These are phyloP conservation scores for Trichoderma atroviride DNA, from an alignment of 2,329 filamentous ascomycete genomes.

Conservation along the genomic window DNA sequence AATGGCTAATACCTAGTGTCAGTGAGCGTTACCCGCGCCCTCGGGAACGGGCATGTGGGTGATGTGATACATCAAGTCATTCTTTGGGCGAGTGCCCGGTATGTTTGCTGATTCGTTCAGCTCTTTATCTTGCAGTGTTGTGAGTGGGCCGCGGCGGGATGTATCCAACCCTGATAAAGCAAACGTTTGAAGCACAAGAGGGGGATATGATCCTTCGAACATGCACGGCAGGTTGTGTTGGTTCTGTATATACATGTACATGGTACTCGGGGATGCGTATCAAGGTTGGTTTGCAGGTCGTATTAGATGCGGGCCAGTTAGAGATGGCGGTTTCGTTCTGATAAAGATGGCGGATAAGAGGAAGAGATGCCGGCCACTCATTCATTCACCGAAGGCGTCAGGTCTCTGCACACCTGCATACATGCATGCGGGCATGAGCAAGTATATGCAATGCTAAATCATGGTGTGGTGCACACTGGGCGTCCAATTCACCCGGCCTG, in stretches of 20 bases:
- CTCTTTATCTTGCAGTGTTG: constrained; percentile 18
- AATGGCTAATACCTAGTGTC: not conserved
- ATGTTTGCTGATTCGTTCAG: constrained; percentile 15
- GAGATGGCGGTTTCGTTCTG: not conserved
- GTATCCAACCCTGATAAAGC: constrained; percentile 11
- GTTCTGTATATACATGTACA: not conserved
- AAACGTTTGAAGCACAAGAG: not conserved
- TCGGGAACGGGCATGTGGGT: constrained; percentile 14
- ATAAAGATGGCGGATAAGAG: not conserved
- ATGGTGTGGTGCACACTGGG: not conserved
- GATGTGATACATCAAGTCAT: constrained; percentile 10
- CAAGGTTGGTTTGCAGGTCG: not conserved
- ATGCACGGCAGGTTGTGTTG: not conserved
- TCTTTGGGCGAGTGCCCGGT: not conserved
- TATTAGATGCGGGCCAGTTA: not conserved
- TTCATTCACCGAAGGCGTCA: not conserved
- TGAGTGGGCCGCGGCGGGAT: constrained; percentile 1
- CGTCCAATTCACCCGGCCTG: constrained; percentile 7
- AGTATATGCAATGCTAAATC: not conserved
- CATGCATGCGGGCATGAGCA: not conserved
- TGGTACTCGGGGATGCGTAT: not conserved
- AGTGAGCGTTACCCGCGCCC: constrained; percentile 10
- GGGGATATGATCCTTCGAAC: not conserved
- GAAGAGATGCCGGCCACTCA: not conserved
- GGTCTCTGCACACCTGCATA: not conserved